These are phyloP conservation scores for Scedosporium boydii DNA, from an alignment of 2,329 filamentous ascomycete genomes.

Conservation along the genomic window DNA sequence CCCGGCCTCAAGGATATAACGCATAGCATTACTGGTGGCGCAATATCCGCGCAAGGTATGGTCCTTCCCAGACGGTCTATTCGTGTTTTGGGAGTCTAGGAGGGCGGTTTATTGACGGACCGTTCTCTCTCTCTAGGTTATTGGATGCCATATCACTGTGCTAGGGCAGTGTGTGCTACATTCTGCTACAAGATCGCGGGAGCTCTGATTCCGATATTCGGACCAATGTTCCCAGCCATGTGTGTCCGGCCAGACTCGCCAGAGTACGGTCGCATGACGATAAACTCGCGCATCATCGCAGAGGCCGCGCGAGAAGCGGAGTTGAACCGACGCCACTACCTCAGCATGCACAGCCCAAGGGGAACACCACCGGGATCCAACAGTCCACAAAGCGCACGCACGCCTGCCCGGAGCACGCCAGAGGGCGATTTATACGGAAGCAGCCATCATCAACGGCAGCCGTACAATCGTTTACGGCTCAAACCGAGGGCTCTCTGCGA, in stretches of 20 bases:
- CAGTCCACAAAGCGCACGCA: background rate
- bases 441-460: background rate
- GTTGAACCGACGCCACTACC: slow-evolving; percentile 26
- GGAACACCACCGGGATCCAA: background rate
- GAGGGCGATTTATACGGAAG: background rate
- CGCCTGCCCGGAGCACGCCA: slow-evolving; percentile 1
- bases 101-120: too few relatives aligned
- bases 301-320: slow-evolving; percentile 42
- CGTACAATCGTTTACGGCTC: background rate
- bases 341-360: slow-evolving; percentile 1
- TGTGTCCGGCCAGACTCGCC: slow-evolving; percentile 58
- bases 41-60: slow-evolving; percentile 79
- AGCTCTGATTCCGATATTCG: slow-evolving; percentile 85
- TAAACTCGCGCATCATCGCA: slow-evolving; percentile 45
- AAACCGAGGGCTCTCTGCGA: background rate
- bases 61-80: slow-evolving; percentile 7
- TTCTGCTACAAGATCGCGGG: slow-evolving; percentile 82
- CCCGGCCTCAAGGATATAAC: slow-evolving; percentile 79
- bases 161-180: slow-evolving; percentile 76
- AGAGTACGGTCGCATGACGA: slow-evolving; percentile 59
- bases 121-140: slow-evolving; percentile 52
- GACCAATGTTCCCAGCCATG: slow-evolving; percentile 63
- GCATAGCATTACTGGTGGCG: slow-evolving; percentile 89
- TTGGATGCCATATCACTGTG: slow-evolving; percentile 89
- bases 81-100: too few relatives aligned